These are phyloP conservation scores for Paramecium pentaurelia DNA, from an alignment of 73 alveolate genomes.

Conservation along the genomic window DNA sequence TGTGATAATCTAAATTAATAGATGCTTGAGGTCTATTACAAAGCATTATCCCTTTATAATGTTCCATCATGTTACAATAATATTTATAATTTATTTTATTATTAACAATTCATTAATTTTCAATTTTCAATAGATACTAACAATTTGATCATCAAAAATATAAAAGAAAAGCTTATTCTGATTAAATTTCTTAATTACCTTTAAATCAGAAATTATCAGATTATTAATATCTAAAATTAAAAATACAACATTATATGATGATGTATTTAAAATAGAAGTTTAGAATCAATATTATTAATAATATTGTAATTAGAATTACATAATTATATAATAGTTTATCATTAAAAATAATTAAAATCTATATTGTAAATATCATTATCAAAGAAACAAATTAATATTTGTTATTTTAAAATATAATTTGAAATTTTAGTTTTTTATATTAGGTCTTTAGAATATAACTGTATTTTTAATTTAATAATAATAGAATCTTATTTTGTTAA, in stretches of 20 bases:
- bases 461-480: neutral
- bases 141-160: neutral
- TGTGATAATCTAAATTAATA: slow-evolving; percentile 37
- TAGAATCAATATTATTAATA: too few species aligned
- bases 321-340: neutral
- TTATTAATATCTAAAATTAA: neutral
- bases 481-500: neutral
- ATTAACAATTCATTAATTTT: neutral
- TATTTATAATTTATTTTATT: neutral
- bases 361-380: neutral
- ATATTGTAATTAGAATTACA: too few species aligned
- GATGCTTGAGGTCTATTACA: neutral
- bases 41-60: slow-evolving; percentile 39
- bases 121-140: neutral
- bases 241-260: too few species aligned
- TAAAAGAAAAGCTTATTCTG: neutral
- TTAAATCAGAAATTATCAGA: neutral
- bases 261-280: too few species aligned
- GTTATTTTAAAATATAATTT: neutral
- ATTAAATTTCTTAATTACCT: neutral
- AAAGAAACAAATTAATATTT: neutral
- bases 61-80: slow-evolving; percentile 11
- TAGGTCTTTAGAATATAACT: too few species aligned
- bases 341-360: neutral
- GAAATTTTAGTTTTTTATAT: neutral